These are phyloP conservation scores for Trichomonascaceae sp. DNA, from an alignment of 1,139 yeast genomes.

Conservation along the genomic window DNA sequence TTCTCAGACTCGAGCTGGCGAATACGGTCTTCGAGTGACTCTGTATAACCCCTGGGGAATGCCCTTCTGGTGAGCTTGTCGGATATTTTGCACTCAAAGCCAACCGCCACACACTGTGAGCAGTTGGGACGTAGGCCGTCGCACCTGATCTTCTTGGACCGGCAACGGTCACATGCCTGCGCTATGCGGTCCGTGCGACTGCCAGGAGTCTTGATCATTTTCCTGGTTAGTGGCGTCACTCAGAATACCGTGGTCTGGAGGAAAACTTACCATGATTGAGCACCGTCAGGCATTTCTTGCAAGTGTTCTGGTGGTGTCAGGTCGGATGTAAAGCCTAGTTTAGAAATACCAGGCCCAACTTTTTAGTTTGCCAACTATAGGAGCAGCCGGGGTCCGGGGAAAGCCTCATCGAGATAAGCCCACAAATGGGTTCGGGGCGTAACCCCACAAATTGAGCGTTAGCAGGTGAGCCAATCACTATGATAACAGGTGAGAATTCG, in stretches of 20 bases:
- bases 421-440: too few relatives aligned
- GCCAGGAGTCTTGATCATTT: conserved; percentile 55
- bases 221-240: conserved; percentile 18
- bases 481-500: too few relatives aligned
- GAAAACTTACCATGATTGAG: conserved; percentile 18
- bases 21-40: conserved; percentile 50
- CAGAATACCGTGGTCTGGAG: neutral
- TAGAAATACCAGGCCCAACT: too few relatives aligned
- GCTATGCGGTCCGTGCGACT: conserved; percentile 47
- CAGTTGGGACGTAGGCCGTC: conserved; percentile 54
- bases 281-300: conserved; percentile 24
- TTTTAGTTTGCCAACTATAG: too few relatives aligned
- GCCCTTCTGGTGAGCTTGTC: conserved; percentile 60
- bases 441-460: too few relatives aligned
- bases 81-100: conserved; percentile 61
- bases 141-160: conserved; percentile 67
- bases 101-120: conserved; percentile 51
- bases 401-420: too few relatives aligned
- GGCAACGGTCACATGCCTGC: conserved; percentile 79
- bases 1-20: conserved; percentile 51
- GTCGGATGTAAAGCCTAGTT: too few relatives aligned
- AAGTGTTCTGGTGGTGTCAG: too few relatives aligned
- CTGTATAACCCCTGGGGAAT: conserved; percentile 66
- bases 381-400: too few relatives aligned
- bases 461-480: too few relatives aligned